Evolutionary conservation across 140 eudicot species (phyloP), one percentile per base, ranked within the genome.

Genomic region (Cichorium intybus): DNA sequence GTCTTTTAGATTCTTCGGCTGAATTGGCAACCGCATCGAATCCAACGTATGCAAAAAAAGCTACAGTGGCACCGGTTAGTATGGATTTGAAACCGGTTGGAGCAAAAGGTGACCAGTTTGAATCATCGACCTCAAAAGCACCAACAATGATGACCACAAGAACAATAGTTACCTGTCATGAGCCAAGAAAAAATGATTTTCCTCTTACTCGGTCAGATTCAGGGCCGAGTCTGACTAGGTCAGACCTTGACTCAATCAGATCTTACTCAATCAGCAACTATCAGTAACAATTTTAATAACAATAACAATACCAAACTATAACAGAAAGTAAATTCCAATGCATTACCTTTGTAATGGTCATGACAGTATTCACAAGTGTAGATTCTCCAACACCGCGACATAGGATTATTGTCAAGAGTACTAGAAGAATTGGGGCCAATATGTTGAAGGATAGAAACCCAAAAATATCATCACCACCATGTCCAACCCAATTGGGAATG

Each of bases 21-120:
- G 99, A 94, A 80, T 94, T 94, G 41, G 99, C 99, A 75, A 94
- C 97, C 10, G 99, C 99, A 82, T 94, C 99, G 69, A 94, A 94
- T 76, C 99, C 99, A 56, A 89, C 97, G 66, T 86, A 94, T 29
- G 99, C 95, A 61, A 94, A 94, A 75, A 82, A 94, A 34, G 87
- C 99, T 33, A 94, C 97, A 24, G 99, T 94, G 56, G 99, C 99
- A 62, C 99, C 99, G 3, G 99, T 94, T 39, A 94, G 73, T 56
- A 94, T 71, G 57, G 95, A 71, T 73, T 82, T 81, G 61, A 54
- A 78, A 62, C 99, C 99, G 34, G 81, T 74, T 65, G 99, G 99
- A 55, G 85, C 88, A 61, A 94, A 94, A 34, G 99, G 99, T 46
- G 90, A 53, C 99, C 99, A 94, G 73, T 94, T 94, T 69, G 95